Percentiles rank a stretch among this genome's conserved stretches.
phyloP scores from a whole-genome alignment of 2,329 filamentous ascomycete genomes.

The Lasiodiplodia hormozganensis region DNA sequence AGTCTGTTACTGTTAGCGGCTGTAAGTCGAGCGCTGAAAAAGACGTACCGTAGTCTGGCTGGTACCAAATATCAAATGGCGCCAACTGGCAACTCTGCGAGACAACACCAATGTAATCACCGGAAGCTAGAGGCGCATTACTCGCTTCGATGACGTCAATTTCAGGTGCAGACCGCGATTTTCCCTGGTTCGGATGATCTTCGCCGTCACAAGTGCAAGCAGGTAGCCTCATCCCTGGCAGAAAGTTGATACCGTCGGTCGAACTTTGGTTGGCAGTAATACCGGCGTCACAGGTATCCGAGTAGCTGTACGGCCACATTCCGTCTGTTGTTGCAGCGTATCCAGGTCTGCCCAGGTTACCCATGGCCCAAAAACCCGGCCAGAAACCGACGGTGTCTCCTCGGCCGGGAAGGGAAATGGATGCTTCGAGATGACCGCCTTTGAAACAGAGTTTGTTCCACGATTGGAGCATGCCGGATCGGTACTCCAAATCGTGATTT shows the following conservation, averaged over 20 bases:
- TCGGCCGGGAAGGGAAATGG: constrained; percentile 71
- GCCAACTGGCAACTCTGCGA: constrained; percentile 73
- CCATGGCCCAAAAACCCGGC: constrained; percentile 80
- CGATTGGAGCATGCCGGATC: constrained; percentile 76
- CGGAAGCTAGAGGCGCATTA: constrained; percentile 59
- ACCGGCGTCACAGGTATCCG: constrained; percentile 71
- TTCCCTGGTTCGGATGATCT: constrained; percentile 71
- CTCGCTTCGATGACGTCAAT: constrained; percentile 77
- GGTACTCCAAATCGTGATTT: constrained; percentile 70
- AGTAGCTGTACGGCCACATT: constrained; percentile 77
- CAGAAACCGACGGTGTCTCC: constrained; percentile 74
- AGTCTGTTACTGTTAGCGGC: constrained; percentile 53
- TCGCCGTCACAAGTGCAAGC: constrained; percentile 69
- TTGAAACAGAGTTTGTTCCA: constrained; percentile 80
- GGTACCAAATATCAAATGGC: constrained; percentile 74
- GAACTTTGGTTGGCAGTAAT: constrained; percentile 77
- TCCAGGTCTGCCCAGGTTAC: constrained; percentile 73
- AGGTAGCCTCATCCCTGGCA: constrained; percentile 74
- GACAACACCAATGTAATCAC: constrained; percentile 64
- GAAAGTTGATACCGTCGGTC: constrained; percentile 68
- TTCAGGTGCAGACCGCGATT: constrained; percentile 71
- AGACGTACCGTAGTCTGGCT: constrained; percentile 59
- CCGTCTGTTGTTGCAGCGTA: constrained; percentile 75
- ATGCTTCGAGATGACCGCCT: constrained; percentile 72
- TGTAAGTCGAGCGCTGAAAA: background rate